Base-by-base conservation (phyloP, 768 basidiomycete species). In the Lepiota brunneoincarnata region DNA sequence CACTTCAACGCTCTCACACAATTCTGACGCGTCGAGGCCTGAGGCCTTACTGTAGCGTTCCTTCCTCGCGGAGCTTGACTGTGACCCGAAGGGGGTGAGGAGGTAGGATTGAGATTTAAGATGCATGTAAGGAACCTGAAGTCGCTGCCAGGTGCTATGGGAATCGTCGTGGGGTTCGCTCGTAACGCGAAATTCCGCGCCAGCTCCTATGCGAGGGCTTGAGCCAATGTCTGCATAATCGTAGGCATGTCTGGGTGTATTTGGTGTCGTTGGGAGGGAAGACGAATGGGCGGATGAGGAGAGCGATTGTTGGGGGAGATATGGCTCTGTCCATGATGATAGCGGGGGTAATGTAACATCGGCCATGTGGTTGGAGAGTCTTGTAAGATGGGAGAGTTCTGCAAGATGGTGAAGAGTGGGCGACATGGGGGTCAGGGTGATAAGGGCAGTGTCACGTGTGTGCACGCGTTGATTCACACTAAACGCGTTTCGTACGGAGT, bases 371-470 rank as follows among this genome's bases (percentile, higher is more conserved):
- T 67, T 60, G 62, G 63, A 38, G 59, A 53, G 58, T 53, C 56
- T 24, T 57, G 58, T 40, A 57, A 55, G 48, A 64, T 62, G 46
- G 65, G 57, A 35, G 62, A 59, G 58, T 18, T 37, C 42, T 11
- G 43, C 35, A 24, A 63, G 63, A 39, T 70, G 60, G 54, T 66
- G 67, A 39, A 63, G 64, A 46, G 43, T 56, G 61, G 66, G 60
- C 58, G 70, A 74, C 75, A 76, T 77, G 75, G 65, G 55, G 49
- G 75, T 76, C 69, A 59, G 60, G 68, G 67, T 70, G 75, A 77
- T 76, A 75, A 76, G 69, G 70, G 64, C 63, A 46, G 38, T 18
- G 60, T 78, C 75, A 76, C 76, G 75, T 76, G 76, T 18, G 42
- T 49, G 26, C 49, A 58, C 67, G 69, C 66, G 71, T 68, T 62